A percentile compares a stretch with the other conserved stretches of the same genome.
These are phyloP conservation scores for Kazachstania viticola DNA, from an alignment of 805 yeast species.

Conservation along the genomic window DNA sequence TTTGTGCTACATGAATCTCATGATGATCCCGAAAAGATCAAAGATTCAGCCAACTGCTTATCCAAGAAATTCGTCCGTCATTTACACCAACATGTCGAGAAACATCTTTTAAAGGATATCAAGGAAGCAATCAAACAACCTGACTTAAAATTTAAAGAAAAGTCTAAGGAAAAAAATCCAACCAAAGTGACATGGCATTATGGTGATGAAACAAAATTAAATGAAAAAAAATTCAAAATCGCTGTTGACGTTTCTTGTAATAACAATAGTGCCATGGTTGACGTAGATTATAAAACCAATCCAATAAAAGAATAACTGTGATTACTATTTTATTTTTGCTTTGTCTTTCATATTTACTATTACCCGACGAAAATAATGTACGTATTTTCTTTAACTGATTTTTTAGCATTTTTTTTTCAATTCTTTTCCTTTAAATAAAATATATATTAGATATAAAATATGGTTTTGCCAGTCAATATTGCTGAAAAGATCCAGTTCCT, in stretches of 20 bases:
- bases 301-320: conserved; percentile 23
- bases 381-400: no score
- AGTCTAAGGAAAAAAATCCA: conserved; percentile 35
- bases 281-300: conserved; percentile 50
- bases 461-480: no score
- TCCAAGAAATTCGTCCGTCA: conserved; percentile 62
- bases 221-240: conserved; percentile 52
- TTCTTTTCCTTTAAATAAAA: no score
- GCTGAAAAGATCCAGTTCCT: no score
- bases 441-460: no score
- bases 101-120: conserved; percentile 59
- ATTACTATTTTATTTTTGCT: no score
- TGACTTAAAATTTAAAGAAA: conserved; percentile 38
- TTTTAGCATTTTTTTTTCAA: no score
- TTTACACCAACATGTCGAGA: conserved; percentile 62
- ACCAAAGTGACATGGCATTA: conserved; percentile 52
- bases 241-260: conserved; percentile 53
- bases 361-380: no score
- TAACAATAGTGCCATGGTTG: conserved; percentile 53
- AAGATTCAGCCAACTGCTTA: conserved; percentile 61
- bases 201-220: conserved; percentile 46
- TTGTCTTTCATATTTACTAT: no score
- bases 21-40: conserved; percentile 58
- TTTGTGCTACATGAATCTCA: conserved; percentile 56
- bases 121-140: conserved; percentile 44